These are phyloP conservation scores for Phoma herbarum DNA, from an alignment of 2,329 filamentous ascomycete genomes.

Conservation along the genomic window DNA sequence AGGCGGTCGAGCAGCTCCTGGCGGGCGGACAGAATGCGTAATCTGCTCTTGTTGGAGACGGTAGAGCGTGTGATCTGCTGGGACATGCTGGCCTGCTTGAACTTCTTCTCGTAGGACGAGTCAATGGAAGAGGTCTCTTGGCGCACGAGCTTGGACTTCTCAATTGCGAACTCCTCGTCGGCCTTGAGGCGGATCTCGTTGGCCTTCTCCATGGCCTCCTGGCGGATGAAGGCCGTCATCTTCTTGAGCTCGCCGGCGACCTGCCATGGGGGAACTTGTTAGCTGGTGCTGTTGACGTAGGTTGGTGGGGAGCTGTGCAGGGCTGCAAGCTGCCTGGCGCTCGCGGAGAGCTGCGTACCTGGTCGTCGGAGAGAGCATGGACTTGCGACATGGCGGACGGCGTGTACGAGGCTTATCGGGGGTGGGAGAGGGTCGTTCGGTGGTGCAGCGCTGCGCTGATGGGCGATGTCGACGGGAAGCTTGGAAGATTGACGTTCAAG, in stretches of 20 bases:
- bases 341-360: conserved; percentile 66
- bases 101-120: conserved; percentile 94
- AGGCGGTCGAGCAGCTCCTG: conserved; percentile 91
- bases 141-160: conserved; percentile 98
- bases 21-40: conserved; percentile 84
- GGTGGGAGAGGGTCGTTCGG: conserved; percentile 15
- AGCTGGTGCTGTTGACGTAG: conserved; percentile 44
- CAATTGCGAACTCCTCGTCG: conserved; percentile 98
- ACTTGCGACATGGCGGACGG: conserved; percentile 81
- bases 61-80: conserved; percentile 99
- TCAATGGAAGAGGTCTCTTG: conserved; percentile 95
- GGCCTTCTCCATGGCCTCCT: conserved; percentile 96
- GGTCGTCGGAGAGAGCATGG: conserved; percentile 96
- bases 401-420: conserved; percentile 17
- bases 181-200: conserved; percentile 98
- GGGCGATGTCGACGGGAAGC: conserved; percentile 31
- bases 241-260: conserved; percentile 98
- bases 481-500: conserved; percentile 39
- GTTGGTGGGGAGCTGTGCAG: conserved; percentile 30
- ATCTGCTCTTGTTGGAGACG: conserved; percentile 92
- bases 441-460: conserved; percentile 25
- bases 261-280: conserved; percentile 59
- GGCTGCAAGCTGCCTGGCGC: conserved; percentile 10
- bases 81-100: conserved; percentile 97
- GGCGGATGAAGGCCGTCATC: conserved; percentile 99